Evolutionary conservation across 1,139 yeast genomes (phyloP), one percentile per base, ranked within the genome.

Genomic region (Magnusiomyces paraingens): DNA sequence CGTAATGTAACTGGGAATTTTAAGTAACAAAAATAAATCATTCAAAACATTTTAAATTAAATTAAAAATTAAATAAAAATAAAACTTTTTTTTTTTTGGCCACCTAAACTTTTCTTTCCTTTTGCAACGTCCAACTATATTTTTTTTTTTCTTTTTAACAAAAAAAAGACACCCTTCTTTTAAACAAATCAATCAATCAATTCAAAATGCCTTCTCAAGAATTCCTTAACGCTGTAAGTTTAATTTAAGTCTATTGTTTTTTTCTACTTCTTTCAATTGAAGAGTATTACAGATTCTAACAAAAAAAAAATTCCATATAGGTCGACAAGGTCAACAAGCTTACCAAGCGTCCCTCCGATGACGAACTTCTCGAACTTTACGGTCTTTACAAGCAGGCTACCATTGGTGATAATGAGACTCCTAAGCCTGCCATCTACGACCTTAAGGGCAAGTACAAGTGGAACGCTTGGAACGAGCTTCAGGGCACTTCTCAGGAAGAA

Each of bases 331-430:
- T 88, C 65, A 83, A 85, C 72, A 75, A 78, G 64, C 77, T 91
- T 64, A 77, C 90, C 64, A 76, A 79, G 61, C 86, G 87, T 71
- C 97, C 98, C 64, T 70, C 75, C 63, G 93, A 89, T 71, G 95
- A 88, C 66, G 97, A 91, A 72, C 77, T 90, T 70, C 80, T 93
- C 68, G 40, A 70, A 72, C 69, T 74, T 66, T 93, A 93, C 76
- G 97, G 94, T 46, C 80, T 93, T 66, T 93, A 80, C 84, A 93
- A 93, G 76, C 99, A 93, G 76, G 95, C 98, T 61, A 91, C 98
- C 49, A 85, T 84, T 57, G 99, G 99, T 62, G 99, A 93, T 80
- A 87, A 87, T 78, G 79, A 77, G 71, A 86, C 95, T 58, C 74
- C 82, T 57, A 86, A 86, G 73, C 87, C 95, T 55, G 95, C 96